Evolutionary conservation across 495 filamentous ascomycete species (phyloP), one percentile per base, ranked within the genome.

Genomic region (Penicillium canariense): DNA sequence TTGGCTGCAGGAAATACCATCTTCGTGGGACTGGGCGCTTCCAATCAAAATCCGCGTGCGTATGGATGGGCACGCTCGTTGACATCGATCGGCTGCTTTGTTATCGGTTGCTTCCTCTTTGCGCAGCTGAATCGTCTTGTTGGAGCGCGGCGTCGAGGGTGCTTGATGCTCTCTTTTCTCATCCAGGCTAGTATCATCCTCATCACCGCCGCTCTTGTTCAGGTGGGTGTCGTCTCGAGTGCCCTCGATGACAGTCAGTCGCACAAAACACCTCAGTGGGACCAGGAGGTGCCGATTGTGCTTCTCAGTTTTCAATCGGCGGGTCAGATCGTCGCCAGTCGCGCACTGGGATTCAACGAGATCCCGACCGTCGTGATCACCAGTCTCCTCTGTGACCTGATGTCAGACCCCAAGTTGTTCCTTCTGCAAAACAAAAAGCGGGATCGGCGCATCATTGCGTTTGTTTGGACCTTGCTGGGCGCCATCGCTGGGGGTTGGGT

Each of bases 331-430:
- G 79, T 84, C 2, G 80, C 81, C 20, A 81, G 76, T 50, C 74
- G 87, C 5, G 64, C 81, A 8, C 59, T 89, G 46, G 85, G 84
- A 3, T 80, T 84, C 56, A 80, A 81, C 56, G 87, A 89, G 65
- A 78, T 90, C 28, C 87, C 87, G 12, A 87, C 85, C 1, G 86
- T 84, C 18, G 87, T 90, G 4, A 73, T 89, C 55, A 89, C 87
- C 11, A 84, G 77, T 51, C 71, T 88, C 36, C 77, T 88, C 31
- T 85, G 81, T 61, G 86, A 87, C 60, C 59, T 89, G 42, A 74
- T 81, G 36, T 81, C 79, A 6, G 83, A 88, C 51, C 80, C 82
- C 3, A 67, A 76, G 22, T 56, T 86, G 15, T 65, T 82, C 5
- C 59, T 79, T n/a, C 53, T 62, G 48, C 66, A 75, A 53, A 89